phyloP scores from a whole-genome alignment of 257 asterid genomes.

The Solanum medicagineum region DNA sequence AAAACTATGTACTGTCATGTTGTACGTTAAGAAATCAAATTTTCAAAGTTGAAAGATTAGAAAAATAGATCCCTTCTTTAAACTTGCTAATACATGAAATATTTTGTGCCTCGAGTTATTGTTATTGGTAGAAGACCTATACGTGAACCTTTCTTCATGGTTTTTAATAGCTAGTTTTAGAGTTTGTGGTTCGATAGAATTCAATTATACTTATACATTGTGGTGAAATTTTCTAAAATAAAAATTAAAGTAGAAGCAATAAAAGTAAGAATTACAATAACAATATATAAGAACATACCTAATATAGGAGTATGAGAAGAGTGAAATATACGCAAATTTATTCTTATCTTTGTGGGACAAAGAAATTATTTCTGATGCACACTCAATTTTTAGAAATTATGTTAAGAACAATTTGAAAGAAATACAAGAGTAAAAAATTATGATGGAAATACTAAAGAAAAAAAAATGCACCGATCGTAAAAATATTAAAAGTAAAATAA shows the following conservation, averaged over 20 bases:
- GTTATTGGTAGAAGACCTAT: too few species aligned
- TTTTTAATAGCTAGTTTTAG: too few species aligned
- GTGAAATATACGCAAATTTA: too few species aligned
- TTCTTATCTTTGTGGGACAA: not conserved
- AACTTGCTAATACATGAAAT: too few species aligned
- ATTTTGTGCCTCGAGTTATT: too few species aligned
- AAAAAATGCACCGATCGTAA: not conserved
- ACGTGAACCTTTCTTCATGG: too few species aligned
- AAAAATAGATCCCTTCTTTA: not conserved
- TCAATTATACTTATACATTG: too few species aligned
- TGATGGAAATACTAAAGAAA: not conserved
- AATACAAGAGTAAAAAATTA: not conserved
- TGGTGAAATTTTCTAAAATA: too few species aligned
- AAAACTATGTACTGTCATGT: not conserved
- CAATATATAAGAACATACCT: too few species aligned
- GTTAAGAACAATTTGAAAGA: not conserved
- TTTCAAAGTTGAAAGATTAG: not conserved
- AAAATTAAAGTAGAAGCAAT: not conserved
- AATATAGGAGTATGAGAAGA: too few species aligned
- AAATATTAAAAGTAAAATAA: not conserved
- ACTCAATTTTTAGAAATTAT: fast-evolving
- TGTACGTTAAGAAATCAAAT: not conserved
- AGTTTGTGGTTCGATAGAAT: too few species aligned
- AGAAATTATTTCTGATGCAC: not conserved
- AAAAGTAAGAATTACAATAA: too few species aligned